Evolutionary conservation across 176 grass and related monocot species (phyloP).

Genomic region (Juncus inflexus): DNA sequence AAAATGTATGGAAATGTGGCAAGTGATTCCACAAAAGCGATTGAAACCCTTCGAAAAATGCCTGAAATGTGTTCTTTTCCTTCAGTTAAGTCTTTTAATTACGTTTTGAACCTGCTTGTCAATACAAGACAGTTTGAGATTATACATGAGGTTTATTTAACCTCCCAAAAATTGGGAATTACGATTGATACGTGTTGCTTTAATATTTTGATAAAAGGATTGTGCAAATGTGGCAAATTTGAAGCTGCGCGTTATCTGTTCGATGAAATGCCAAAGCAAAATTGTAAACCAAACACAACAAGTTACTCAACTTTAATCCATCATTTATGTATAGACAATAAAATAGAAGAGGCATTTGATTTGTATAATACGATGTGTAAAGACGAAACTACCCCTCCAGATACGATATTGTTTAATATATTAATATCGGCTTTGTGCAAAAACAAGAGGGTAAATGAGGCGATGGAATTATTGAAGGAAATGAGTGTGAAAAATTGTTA

Average conservation of each 20-base stretch:
- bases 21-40: constrained; percentile 59
- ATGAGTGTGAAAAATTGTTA: constrained; percentile 49
- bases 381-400: constrained; percentile 36
- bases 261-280: constrained; percentile 81
- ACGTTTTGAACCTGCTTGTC: constrained; percentile 88
- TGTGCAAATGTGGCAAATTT: constrained; percentile 55
- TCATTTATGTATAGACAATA: constrained; percentile 42
- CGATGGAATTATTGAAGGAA: constrained; percentile 45
- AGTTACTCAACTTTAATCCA: constrained; percentile 81
- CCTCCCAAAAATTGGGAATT: constrained; percentile 48
- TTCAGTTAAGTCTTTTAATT: constrained; percentile 78
- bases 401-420: constrained; percentile 74
- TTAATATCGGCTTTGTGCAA: constrained; percentile 76
- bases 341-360: constrained; percentile 53
- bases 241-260: constrained; percentile 51
- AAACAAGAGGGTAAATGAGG: constrained; percentile 41
- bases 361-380: constrained; percentile 51
- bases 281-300: constrained; percentile 47
- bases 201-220: constrained; percentile 79
- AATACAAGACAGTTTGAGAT: constrained; percentile 63
- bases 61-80: constrained; percentile 55
- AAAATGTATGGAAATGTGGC: constrained; percentile 93
- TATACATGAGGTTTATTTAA: constrained; percentile 64
- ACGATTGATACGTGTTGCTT: constrained; percentile 67
- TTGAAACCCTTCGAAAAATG: constrained; percentile 54